Evolutionary conservation across 2,329 filamentous ascomycete species (phyloP).

Genomic region (Curvularia sp.): DNA sequence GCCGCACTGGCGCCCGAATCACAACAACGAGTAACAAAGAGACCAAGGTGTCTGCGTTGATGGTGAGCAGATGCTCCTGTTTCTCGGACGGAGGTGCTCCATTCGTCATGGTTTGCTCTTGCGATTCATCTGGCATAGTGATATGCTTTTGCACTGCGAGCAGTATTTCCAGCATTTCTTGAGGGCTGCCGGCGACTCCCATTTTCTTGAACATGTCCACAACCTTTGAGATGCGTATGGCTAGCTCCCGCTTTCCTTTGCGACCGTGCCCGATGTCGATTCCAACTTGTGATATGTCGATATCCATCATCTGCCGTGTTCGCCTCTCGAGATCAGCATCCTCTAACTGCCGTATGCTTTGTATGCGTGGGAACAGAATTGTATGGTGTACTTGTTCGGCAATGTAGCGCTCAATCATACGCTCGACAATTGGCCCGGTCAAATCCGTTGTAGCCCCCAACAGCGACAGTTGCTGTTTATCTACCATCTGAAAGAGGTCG

Average conservation of each 20-base stretch:
- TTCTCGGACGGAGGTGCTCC: constrained; percentile 57
- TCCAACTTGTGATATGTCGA: constrained; percentile 94
- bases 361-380: constrained; percentile 83
- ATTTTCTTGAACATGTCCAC: constrained; percentile 92
- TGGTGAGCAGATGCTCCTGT: constrained; percentile 63
- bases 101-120: constrained; percentile 24
- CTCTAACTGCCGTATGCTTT: constrained; percentile 77
- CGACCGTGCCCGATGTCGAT: constrained; percentile 82
- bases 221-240: constrained; percentile 75
- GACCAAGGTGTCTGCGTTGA: constrained; percentile 90
- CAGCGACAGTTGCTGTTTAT: constrained; percentile 92
- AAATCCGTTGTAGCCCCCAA: constrained; percentile 92
- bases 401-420: constrained; percentile 92
- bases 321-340: constrained; percentile 88
- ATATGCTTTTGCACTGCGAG: constrained; percentile 83
- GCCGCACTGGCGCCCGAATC: constrained; percentile 84
- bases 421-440: constrained; percentile 89
- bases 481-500: constrained; percentile 92
- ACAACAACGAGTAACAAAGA: constrained; percentile 90
- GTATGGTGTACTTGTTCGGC: constrained; percentile 88
- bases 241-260: constrained; percentile 80
- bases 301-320: constrained; percentile 89
- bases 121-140: constrained; percentile 63
- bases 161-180: constrained; percentile 86
- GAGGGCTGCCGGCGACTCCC: constrained; percentile 75